Evolutionary conservation across 768 basidiomycete genomes (phyloP).

Genomic region (Pleurotus djamor): DNA sequence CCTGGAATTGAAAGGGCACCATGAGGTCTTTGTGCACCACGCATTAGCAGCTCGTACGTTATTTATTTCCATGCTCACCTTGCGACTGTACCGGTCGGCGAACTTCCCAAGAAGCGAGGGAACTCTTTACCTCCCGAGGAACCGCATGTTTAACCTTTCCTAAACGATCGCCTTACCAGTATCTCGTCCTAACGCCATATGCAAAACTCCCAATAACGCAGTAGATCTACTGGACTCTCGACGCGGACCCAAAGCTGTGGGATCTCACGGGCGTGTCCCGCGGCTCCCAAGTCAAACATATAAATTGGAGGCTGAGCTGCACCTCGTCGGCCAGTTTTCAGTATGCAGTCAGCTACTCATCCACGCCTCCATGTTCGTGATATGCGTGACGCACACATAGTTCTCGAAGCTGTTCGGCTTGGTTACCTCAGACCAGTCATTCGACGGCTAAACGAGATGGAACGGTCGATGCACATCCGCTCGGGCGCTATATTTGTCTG

Average conservation of each 20-base stretch:
- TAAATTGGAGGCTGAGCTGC: constrained; percentile 17
- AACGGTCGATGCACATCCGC: constrained; percentile 50
- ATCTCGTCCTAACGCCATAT: constrained; percentile 4
- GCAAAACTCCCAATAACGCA: constrained; percentile 1
- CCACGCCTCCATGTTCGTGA: constrained; percentile 64
- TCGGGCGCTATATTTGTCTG: constrained; percentile 69
- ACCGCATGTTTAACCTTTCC: constrained; percentile 6
- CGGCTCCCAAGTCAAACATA: constrained; percentile 15
- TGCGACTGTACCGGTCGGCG: constrained; percentile 3
- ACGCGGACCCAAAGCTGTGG: neutral
- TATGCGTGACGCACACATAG: constrained; percentile 60
- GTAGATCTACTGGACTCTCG: neutral
- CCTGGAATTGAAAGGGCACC: neutral
- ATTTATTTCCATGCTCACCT: neutral
- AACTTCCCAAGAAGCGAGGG: constrained; percentile 5
- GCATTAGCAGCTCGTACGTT: neutral
- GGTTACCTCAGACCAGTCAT: constrained; percentile 48
- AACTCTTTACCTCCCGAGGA: neutral
- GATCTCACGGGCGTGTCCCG: constrained; percentile 23
- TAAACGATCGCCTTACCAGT: constrained; percentile 2
- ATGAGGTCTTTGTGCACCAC: neutral
- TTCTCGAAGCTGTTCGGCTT: constrained; percentile 64
- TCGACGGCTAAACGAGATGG: constrained; percentile 60
- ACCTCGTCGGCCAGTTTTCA: constrained; percentile 7
- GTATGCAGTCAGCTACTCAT: constrained; percentile 64